phyloP scores from a whole-genome alignment of 148 eudicot genomes.

The Pouteria glomerata region DNA sequence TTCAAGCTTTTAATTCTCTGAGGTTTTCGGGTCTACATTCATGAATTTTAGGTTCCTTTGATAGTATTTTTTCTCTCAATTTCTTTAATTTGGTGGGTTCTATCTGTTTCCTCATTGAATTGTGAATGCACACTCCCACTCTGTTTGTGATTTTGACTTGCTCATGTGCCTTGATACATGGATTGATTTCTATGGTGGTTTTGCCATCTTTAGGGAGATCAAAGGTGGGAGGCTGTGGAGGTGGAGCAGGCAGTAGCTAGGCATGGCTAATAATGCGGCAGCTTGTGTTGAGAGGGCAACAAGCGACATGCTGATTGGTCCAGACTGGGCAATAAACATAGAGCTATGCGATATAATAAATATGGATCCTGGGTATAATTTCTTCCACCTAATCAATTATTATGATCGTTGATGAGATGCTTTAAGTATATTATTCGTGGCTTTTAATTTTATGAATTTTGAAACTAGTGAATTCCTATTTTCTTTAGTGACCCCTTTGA shows the following conservation, averaged over 20 bases:
- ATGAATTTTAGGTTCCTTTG: background rate
- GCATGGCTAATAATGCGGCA: constrained; percentile 67
- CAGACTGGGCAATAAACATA: constrained; percentile 88
- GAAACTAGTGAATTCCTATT: background rate
- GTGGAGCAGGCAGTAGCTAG: background rate
- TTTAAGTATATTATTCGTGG: background rate
- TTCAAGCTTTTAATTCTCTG: background rate
- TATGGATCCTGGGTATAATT: constrained; percentile 71
- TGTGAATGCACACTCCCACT: background rate
- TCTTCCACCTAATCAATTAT: background rate
- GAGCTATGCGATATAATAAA: constrained; percentile 89
- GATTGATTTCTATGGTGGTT: background rate
- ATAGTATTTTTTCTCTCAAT: background rate
- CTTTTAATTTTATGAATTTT: background rate
- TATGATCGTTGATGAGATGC: background rate
- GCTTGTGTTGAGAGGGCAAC: constrained; percentile 92
- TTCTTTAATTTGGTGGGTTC: background rate
- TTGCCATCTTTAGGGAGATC: constrained; percentile 10
- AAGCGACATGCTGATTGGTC: constrained; percentile 75
- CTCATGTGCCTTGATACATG: background rate
- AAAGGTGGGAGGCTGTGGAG: constrained; percentile 1
- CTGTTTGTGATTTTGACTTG: background rate
- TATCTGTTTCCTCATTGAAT: background rate
- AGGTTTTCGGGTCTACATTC: background rate
- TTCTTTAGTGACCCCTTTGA: background rate